Percentiles rank a stretch among this genome's conserved stretches.
phyloP scores from a whole-genome alignment of 2,329 filamentous ascomycete species.

The Aureobasidium sp. region DNA sequence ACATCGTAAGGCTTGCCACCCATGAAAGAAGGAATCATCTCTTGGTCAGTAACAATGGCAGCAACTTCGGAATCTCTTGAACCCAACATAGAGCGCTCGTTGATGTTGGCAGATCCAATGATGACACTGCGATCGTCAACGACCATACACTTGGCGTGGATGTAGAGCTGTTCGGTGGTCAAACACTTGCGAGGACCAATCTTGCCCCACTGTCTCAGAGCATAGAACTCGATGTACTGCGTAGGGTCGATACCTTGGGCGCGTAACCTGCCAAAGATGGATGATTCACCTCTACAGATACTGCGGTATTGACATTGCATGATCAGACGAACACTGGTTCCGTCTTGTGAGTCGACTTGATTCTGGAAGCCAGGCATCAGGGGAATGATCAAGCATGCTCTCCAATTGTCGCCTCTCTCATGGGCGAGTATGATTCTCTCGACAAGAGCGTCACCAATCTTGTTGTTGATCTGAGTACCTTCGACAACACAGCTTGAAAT shows the following conservation, averaged over 20 bases:
- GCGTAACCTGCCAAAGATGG: conserved; percentile 80
- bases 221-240: conserved; percentile 93
- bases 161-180: conserved; percentile 94
- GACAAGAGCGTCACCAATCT: conserved; percentile 88
- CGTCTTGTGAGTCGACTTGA: conserved; percentile 86
- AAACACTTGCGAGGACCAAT: conserved; percentile 74
- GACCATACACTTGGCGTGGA: conserved; percentile 94
- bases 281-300: conserved; percentile 85
- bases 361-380: conserved; percentile 99
- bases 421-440: conserved; percentile 81
- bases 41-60: conserved; percentile 81
- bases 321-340: conserved; percentile 87
- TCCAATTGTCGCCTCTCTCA: conserved; percentile 80
- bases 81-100: conserved; percentile 92
- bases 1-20: conserved; percentile 81
- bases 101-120: conserved; percentile 97
- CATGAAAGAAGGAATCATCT: conserved; percentile 90
- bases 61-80: conserved; percentile 87
- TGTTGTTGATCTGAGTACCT: conserved; percentile 79
- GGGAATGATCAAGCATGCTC: conserved; percentile 80
- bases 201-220: conserved; percentile 82
- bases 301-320: conserved; percentile 96
- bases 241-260: conserved; percentile 80
- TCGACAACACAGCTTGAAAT: conserved; percentile 87
- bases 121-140: conserved; percentile 89